A percentile compares a stretch with the other conserved stretches of the same genome.
Conservation (phyloP, 1,284 basidiomycete genomes). For the Leucoagaricus sp. region DNA sequence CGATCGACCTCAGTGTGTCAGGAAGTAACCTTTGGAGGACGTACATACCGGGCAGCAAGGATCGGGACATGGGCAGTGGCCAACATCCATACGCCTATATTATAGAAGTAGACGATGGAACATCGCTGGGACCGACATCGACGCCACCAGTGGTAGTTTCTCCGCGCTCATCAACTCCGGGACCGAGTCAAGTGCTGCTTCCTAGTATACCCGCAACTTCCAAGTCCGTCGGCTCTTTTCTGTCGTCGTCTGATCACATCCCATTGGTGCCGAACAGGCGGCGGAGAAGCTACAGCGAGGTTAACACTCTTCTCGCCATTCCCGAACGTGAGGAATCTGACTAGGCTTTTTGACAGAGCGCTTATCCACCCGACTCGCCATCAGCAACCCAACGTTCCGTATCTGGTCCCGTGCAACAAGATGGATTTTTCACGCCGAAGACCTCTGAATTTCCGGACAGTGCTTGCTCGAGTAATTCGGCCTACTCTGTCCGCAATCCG, state of each 20-base stretch:
- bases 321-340: background rate
- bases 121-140: background rate
- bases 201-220: background rate
- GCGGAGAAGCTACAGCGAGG: constrained; percentile 12
- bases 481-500: background rate
- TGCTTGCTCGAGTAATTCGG: background rate
- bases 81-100: background rate
- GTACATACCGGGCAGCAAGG: background rate
- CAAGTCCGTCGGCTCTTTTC: background rate
- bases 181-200: background rate
- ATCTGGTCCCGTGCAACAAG: background rate
- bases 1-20: constrained; percentile 10
- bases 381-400: background rate
- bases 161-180: background rate
- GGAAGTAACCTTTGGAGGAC: constrained; percentile 4
- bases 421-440: background rate
- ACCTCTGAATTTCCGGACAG: background rate
- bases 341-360: background rate
- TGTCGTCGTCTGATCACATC: background rate
- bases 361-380: background rate
- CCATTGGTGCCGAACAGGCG: constrained; percentile 7
- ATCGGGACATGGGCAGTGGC: background rate
- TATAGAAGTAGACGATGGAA: background rate
- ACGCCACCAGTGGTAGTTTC: background rate
- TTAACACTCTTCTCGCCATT: background rate